These are phyloP conservation scores for Ceratocystis papillata DNA, from an alignment of 2,329 filamentous ascomycete genomes.

Conservation along the genomic window DNA sequence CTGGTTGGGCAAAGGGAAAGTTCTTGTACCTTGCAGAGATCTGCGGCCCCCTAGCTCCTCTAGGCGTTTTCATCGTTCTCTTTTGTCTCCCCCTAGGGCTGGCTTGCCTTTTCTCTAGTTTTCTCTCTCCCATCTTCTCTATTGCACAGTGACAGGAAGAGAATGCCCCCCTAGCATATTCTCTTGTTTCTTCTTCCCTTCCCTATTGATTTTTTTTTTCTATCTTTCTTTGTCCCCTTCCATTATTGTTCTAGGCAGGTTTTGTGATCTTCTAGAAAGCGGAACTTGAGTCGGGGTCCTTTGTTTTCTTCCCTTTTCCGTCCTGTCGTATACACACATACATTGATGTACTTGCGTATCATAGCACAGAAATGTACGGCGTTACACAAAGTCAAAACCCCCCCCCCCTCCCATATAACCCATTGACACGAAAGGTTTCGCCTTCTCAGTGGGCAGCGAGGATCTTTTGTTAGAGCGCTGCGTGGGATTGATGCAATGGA, in stretches of 20 bases:
- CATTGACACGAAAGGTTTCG: background rate
- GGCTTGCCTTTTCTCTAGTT: no score
- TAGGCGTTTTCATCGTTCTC: no score
- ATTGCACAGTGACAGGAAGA: no score
- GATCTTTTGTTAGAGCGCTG: constrained; percentile 3
- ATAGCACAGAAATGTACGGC: background rate
- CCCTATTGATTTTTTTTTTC: background rate
- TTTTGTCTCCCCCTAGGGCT: no score
- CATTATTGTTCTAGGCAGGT: background rate
- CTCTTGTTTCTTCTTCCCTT: background rate
- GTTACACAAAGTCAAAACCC: background rate
- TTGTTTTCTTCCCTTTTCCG: background rate
- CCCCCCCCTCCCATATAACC: background rate
- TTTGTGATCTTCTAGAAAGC: background rate
- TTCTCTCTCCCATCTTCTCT: no score
- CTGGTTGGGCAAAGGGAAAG: background rate
- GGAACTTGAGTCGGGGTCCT: background rate
- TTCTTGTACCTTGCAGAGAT: background rate
- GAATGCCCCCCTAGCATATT: no score
- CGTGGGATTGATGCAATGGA: background rate
- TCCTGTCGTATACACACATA: background rate
- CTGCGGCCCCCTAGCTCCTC: background rate
- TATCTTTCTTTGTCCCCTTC: background rate
- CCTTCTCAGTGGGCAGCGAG: background rate
- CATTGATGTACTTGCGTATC: background rate